Evolutionary conservation across 139 green algal species (phyloP).

Genomic region (Desmodesmus armatus): DNA sequence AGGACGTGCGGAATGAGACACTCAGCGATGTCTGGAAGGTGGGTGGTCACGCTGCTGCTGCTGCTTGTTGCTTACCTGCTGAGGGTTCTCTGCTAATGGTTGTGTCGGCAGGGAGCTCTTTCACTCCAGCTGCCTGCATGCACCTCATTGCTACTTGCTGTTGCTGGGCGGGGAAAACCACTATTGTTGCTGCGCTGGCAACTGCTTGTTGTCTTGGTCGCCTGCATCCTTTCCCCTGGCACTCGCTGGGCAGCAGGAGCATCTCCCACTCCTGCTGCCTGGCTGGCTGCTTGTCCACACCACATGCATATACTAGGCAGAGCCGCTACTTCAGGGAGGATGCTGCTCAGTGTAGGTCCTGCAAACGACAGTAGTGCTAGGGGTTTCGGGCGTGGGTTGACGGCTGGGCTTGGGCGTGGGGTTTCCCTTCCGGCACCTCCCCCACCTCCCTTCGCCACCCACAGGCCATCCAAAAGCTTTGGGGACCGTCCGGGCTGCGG

Average conservation of each 20-base stretch:
- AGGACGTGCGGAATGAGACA: conserved; percentile 82
- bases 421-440: background rate
- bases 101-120: background rate
- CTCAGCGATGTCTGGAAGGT: conserved; percentile 88
- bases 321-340: no score
- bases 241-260: no score
- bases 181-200: no score
- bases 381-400: no score
- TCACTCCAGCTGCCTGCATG: background rate
- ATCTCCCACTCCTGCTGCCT: no score
- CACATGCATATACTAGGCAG: no score
- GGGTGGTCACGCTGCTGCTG: background rate
- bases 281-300: no score
- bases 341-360: no score
- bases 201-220: no score
- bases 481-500: no score
- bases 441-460: background rate
- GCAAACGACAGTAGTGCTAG: no score
- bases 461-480: background rate
- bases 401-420: no score
- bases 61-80: background rate
- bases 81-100: background rate
- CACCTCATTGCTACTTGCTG: background rate
- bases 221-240: background rate
- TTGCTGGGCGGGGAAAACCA: background rate